Evolutionary conservation across 345 rosid species (phyloP).

Genomic region (Viola odorata): DNA sequence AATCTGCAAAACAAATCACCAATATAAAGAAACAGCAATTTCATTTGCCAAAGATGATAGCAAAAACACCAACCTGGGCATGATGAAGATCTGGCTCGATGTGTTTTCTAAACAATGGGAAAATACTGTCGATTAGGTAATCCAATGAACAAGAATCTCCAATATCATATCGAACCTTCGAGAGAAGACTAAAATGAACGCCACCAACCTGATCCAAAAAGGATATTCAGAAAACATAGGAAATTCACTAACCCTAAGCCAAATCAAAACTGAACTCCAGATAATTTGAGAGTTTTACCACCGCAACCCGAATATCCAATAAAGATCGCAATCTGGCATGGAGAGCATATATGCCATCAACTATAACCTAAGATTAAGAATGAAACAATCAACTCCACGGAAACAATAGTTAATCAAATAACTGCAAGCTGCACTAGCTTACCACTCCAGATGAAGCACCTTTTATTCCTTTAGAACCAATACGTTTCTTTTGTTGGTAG

Average conservation of each 20-base stretch:
- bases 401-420: constrained; percentile 12
- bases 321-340: constrained; percentile 92
- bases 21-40: constrained; percentile 18
- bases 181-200: constrained; percentile 97
- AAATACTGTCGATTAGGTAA: constrained; percentile 93
- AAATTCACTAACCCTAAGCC: not conserved
- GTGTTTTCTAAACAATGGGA: constrained; percentile 91
- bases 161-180: constrained; percentile 93
- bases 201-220: constrained; percentile 80
- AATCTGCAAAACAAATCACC: constrained; percentile 60
- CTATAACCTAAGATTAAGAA: constrained; percentile 60
- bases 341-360: constrained; percentile 96
- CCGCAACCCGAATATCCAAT: constrained; percentile 98
- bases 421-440: constrained; percentile 16
- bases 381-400: constrained; percentile 13
- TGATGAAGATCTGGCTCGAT: constrained; percentile 99
- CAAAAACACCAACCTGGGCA: constrained; percentile 73
- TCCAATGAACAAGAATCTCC: constrained; percentile 95
- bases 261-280: constrained; percentile 3
- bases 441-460: constrained; percentile 79
- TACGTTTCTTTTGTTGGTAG: constrained; percentile 70
- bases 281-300: constrained; percentile 43
- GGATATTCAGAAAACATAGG: constrained; percentile 12
- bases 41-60: constrained; percentile 8
- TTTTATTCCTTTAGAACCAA: constrained; percentile 52